Evolutionary conservation across 768 basidiomycete species (phyloP).

Genomic region (Podaxis sp.): DNA sequence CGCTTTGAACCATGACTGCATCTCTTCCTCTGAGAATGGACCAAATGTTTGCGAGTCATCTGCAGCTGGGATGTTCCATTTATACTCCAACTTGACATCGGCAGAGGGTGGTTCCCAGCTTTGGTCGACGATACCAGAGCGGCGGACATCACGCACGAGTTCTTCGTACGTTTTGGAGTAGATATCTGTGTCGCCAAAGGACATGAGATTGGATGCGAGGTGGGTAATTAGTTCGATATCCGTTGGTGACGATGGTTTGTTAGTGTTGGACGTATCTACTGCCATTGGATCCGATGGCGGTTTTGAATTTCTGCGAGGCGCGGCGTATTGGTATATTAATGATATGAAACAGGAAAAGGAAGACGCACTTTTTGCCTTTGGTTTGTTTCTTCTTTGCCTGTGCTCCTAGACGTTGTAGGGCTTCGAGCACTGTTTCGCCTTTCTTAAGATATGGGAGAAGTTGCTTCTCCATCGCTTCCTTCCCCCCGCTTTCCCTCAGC

Average conservation of each 20-base stretch:
- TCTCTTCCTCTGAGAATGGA: conserved; percentile 76
- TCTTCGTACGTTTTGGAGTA: conserved; percentile 87
- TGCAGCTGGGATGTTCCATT: conserved; percentile 60
- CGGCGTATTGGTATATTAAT: conserved; percentile 14
- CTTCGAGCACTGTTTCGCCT: conserved; percentile 89
- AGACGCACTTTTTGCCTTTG: conserved; percentile 25
- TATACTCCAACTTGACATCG: conserved; percentile 75
- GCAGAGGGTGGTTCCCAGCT: conserved; percentile 77
- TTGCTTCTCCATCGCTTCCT: conserved; percentile 56
- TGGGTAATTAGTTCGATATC: conserved; percentile 81
- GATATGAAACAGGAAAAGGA: not conserved
- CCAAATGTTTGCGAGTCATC: conserved; percentile 59
- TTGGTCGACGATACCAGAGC: conserved; percentile 61
- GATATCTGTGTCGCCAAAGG: conserved; percentile 79
- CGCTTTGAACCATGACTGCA: conserved; percentile 76
- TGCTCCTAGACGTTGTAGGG: conserved; percentile 78
- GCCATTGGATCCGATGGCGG: conserved; percentile 32
- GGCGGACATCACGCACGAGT: conserved; percentile 70
- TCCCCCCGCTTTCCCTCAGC: conserved; percentile 62
- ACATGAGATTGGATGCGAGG: conserved; percentile 85
- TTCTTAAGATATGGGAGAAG: conserved; percentile 76
- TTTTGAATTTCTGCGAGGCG: conserved; percentile 23
- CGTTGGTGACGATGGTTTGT: conserved; percentile 22
- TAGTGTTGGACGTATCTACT: conserved; percentile 31
- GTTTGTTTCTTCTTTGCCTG: conserved; percentile 52